phyloP scores from a whole-genome alignment of 2,329 filamentous ascomycete genomes.

The Thielaviopsis euricoi region DNA sequence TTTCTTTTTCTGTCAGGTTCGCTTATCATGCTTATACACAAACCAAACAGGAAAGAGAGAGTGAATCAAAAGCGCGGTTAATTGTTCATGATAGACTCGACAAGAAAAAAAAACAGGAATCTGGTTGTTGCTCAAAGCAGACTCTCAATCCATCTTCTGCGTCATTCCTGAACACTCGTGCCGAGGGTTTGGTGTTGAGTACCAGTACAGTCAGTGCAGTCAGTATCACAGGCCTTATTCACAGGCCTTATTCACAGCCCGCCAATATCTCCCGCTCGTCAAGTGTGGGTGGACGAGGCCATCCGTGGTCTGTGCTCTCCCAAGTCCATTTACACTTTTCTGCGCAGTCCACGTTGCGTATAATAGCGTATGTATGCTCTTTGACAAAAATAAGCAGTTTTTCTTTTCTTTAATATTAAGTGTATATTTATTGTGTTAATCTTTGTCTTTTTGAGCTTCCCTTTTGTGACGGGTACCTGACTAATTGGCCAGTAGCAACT shows the following conservation, averaged over 20 bases:
- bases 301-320: not conserved
- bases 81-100: no score
- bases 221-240: no score
- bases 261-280: not conserved
- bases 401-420: no score
- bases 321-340: not conserved
- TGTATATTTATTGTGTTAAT: no score
- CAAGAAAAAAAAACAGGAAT: not conserved
- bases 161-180: no score
- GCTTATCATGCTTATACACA: no score
- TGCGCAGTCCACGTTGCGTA: not conserved
- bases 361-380: no score
- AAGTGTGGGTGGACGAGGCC: not conserved
- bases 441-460: not conserved
- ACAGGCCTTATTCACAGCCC: not conserved
- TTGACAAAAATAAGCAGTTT: not conserved
- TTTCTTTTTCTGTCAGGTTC: no score
- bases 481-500: not conserved
- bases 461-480: not conserved
- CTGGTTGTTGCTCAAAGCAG: not conserved
- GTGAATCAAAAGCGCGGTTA: no score
- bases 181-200: no score
- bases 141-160: not conserved
- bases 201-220: no score
- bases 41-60: no score